These are phyloP conservation scores for Sporothrix globosa DNA, from an alignment of 2,329 filamentous ascomycete species.

Conservation along the genomic window DNA sequence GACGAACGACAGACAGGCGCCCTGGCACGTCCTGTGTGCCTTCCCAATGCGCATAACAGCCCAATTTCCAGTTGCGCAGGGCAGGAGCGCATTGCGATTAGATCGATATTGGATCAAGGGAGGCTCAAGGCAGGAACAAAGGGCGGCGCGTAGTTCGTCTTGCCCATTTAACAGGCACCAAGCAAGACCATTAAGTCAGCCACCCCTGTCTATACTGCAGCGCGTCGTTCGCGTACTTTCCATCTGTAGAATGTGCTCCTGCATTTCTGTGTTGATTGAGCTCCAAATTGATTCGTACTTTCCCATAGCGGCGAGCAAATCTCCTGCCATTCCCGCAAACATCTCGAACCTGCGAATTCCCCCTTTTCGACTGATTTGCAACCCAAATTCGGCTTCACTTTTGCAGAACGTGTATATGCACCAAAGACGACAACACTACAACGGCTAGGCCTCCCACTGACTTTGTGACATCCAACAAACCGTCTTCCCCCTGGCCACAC, in stretches of 20 bases:
- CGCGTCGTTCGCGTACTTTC: constrained; percentile 14
- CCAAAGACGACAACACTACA: neutral
- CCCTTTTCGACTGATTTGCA: neutral
- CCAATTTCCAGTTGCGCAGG: constrained; percentile 21
- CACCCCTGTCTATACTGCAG: constrained; percentile 9
- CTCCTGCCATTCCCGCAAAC: constrained; percentile 1
- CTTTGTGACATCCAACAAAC: constrained; percentile 10
- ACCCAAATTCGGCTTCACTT: neutral
- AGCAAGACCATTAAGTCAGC: constrained; percentile 3
- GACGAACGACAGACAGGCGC: neutral
- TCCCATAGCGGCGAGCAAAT: constrained; percentile 1
- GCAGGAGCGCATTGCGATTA: neutral
- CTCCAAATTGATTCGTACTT: neutral
- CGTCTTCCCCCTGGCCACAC: neutral
- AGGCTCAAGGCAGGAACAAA: constrained; percentile 13
- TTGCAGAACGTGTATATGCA: neutral
- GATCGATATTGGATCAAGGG: neutral
- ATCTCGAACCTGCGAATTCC: neutral
- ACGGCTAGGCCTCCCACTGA: constrained; percentile 3
- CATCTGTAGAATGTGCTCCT: neutral
- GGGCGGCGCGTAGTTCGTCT: neutral
- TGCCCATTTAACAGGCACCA: constrained; percentile 3
- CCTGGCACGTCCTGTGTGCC: constrained; percentile 16
- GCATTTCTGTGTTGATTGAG: constrained; percentile 17
- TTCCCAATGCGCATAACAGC: constrained; percentile 1